Evolutionary conservation across 176 grass and related monocot genomes (phyloP), one percentile per base, ranked within the genome.

Genomic region (Ensete glaucum): DNA sequence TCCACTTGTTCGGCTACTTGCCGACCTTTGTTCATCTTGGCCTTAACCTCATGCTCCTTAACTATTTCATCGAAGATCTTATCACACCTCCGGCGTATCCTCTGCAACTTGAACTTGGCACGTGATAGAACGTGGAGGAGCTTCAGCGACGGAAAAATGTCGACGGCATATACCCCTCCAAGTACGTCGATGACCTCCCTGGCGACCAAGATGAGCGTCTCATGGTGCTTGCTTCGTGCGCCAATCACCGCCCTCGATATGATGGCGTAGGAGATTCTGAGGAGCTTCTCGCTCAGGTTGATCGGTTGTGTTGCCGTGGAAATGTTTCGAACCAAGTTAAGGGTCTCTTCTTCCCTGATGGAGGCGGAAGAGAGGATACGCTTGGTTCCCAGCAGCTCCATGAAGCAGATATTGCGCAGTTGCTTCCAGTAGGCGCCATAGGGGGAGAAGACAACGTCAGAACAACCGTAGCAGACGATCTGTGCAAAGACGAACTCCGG

Each of bases 31-130:
- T 75, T 80, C 9, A 50, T 80, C 0, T 43, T 76, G 9, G 53
- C 80, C 22, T 43, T 82, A 62, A 80, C 68, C 72, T 77, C 73
- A 56, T 84, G 88, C 55, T 88, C 82, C 43, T 77, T 57, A 74
- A 88, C 84, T 26, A 88, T 84, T 64, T 82, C 77, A 11, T 90
- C 83, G 9, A 95, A 82, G n/a, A 95, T 81, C 16, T 62, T 83
- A 50, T 7, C 78, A 66, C 88, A 74, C 21, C 19, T 82, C 48
- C 78, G 60, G 5, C 82, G 76, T 72, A 82, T 81, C 54, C 22
- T 52, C 64, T 86, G 62, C 1, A 87, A 76, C 16, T 63, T 64
- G 5, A 82, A 78, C 19, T 78, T 69, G 14, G 54, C 5, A 64
- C 76, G 80, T 0, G 48, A 77, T 0, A 71, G 0, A 3, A 53